These are phyloP conservation scores for Penstemon barbatus DNA, from an alignment of 257 asterid species.

Conservation along the genomic window DNA sequence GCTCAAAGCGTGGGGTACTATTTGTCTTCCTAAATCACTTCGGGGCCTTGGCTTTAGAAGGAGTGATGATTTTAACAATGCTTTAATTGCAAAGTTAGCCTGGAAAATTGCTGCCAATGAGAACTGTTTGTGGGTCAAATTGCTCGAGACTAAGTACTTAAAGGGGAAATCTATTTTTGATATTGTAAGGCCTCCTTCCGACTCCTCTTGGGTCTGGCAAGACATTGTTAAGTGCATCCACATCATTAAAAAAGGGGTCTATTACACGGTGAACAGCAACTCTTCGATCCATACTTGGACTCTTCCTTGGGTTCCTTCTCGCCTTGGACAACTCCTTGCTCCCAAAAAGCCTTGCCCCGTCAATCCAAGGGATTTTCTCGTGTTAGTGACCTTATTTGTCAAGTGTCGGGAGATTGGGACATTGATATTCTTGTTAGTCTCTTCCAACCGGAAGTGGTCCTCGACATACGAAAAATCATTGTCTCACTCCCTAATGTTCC, in stretches of 20 bases:
- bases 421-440: background rate
- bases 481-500: background rate
- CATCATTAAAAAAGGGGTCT: background rate
- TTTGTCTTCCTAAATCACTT: no score
- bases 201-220: background rate
- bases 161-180: background rate
- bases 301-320: background rate
- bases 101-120: background rate
- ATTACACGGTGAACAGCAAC: no score
- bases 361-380: background rate
- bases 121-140: background rate
- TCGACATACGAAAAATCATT: background rate
- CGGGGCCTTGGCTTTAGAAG: no score
- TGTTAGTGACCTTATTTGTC: background rate
- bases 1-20: no score
- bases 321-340: accelerated
- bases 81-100: background rate
- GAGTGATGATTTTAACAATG: background rate
- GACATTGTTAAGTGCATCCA: background rate
- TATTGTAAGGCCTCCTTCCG: background rate
- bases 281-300: background rate
- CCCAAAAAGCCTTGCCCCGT: accelerated
- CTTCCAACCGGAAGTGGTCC: no score
- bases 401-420: background rate
- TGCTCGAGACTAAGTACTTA: background rate